Evolutionary conservation across 352 stramenopile species (phyloP).

Genomic region (Phytophthora vignae): DNA sequence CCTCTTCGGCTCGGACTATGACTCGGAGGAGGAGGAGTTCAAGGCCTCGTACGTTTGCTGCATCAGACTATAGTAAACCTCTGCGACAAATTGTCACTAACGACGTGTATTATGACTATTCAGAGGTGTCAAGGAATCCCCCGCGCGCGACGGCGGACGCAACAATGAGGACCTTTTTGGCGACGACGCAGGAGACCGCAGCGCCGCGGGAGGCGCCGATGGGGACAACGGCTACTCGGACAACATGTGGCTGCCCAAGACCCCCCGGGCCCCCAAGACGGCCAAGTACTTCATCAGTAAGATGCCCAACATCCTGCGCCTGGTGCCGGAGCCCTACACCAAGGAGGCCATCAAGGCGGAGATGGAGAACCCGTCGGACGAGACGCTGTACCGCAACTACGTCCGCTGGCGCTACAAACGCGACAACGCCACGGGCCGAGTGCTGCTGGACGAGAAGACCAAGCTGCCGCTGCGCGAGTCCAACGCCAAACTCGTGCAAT

Average conservation of each 20-base stretch:
- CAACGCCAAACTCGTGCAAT: slow-evolving; percentile 88
- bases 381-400: slow-evolving; percentile 89
- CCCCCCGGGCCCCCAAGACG: slow-evolving; percentile 69
- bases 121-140: slow-evolving; percentile 87
- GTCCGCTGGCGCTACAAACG: slow-evolving; percentile 84
- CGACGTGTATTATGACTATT: slow-evolving; percentile 18
- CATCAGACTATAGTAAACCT: not conserved
- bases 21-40: slow-evolving; percentile 91
- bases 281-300: slow-evolving; percentile 78
- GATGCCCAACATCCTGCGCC: slow-evolving; percentile 88
- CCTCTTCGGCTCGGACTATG: slow-evolving; percentile 90
- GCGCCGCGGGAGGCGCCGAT: slow-evolving; percentile 26
- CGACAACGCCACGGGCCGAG: slow-evolving; percentile 60
- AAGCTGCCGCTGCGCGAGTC: slow-evolving; percentile 68
- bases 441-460: slow-evolving; percentile 74
- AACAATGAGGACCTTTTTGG: slow-evolving; percentile 52
- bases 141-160: slow-evolving; percentile 68
- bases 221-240: slow-evolving; percentile 47
- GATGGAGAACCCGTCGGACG: slow-evolving; percentile 85
- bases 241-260: slow-evolving; percentile 82
- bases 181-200: slow-evolving; percentile 50
- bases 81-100: not conserved
- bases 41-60: slow-evolving; percentile 74
- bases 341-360: slow-evolving; percentile 78
- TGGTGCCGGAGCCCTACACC: slow-evolving; percentile 83